phyloP scores from a whole-genome alignment of 805 yeast species.

The Starmerella ratchasimensis region DNA sequence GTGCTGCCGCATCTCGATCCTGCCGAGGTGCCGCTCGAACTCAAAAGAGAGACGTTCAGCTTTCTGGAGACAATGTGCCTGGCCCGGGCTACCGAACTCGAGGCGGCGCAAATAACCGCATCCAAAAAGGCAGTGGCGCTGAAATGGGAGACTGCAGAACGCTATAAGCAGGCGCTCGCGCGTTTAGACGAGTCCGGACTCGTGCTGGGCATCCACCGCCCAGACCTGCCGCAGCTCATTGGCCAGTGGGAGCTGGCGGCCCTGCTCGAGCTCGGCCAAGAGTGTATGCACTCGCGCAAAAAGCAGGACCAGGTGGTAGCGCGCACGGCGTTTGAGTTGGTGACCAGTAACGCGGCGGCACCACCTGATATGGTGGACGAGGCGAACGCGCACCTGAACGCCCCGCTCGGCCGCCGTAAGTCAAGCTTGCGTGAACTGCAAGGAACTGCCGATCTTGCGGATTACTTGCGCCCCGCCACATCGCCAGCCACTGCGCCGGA shows the following conservation, averaged over 20 bases:
- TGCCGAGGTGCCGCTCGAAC: conserved; percentile 4
- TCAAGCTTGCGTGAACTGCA: too few species aligned
- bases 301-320: background rate
- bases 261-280: background rate
- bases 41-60: background rate
- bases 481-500: too few species aligned
- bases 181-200: too few species aligned
- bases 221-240: background rate
- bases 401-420: too few species aligned
- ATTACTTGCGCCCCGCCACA: too few species aligned
- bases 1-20: background rate
- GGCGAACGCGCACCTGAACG: too few species aligned
- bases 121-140: too few species aligned
- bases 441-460: conserved; percentile 18
- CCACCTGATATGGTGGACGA: too few species aligned
- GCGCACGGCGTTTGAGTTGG: background rate
- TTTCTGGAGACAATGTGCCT: background rate
- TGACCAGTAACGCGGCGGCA: background rate
- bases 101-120: too few species aligned
- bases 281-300: background rate
- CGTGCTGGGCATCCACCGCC: background rate
- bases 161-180: too few species aligned
- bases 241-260: background rate
- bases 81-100: conserved; percentile 1
- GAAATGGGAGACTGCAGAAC: too few species aligned